A percentile compares a stretch with the other conserved stretches of the same genome.
These are phyloP conservation scores for Fusarium hostae DNA, from an alignment of 2,329 filamentous ascomycete species.

Conservation along the genomic window DNA sequence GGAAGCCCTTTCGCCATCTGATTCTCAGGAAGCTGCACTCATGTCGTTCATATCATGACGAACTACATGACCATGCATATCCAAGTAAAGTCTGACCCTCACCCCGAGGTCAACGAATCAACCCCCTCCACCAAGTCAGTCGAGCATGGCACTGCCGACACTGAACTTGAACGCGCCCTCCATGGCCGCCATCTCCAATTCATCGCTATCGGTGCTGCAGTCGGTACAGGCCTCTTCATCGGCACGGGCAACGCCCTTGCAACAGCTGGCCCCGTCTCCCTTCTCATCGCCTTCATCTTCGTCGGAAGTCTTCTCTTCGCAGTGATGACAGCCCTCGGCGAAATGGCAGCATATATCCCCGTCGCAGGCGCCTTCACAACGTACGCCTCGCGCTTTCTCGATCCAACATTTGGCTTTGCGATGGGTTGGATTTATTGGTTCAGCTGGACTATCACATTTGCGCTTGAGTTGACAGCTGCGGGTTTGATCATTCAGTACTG, in stretches of 20 bases:
- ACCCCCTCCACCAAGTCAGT: conserved; percentile 17
- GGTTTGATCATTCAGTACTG: conserved; percentile 71
- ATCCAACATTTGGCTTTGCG: conserved; percentile 66
- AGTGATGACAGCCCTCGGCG: conserved; percentile 54
- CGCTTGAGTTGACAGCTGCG: conserved; percentile 67
- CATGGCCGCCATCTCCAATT: conserved; percentile 72
- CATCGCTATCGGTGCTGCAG: conserved; percentile 60
- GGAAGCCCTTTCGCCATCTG: fast-evolving
- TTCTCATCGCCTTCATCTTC: conserved; percentile 29
- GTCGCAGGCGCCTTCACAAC: conserved; percentile 67
- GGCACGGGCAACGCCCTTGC: conserved; percentile 22
- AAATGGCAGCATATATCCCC: conserved; percentile 66
- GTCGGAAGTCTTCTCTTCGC: conserved; percentile 20
- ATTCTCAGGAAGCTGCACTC: fast-evolving
- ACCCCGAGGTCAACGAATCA: neutral
- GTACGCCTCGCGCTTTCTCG: conserved; percentile 62
- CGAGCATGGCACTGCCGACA: conserved; percentile 54
- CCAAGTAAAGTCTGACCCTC: conserved; percentile 1
- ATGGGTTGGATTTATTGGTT: conserved; percentile 72
- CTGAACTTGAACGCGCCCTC: conserved; percentile 65
- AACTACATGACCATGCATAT: conserved; percentile 21
- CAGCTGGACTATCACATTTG: conserved; percentile 67
- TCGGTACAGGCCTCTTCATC: conserved; percentile 73
- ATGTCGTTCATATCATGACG: neutral
- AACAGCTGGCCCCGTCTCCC: conserved; percentile 14